Conservation (phyloP, 352 stramenopile species). For the Globisporangium parvum region DNA sequence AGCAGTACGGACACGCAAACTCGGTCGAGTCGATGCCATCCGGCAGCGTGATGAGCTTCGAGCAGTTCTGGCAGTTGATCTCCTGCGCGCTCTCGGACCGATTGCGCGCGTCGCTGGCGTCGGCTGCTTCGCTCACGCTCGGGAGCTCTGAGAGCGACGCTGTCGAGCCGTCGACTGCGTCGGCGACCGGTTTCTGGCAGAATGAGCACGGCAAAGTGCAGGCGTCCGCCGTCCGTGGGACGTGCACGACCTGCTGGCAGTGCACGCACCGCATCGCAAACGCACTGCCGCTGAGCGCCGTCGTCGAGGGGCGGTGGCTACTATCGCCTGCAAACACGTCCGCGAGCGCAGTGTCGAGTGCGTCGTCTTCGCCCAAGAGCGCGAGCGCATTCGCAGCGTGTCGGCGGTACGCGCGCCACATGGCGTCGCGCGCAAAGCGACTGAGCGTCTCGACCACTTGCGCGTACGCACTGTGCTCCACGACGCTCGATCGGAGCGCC, state of each 20-base stretch:
- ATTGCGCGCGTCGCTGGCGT: not conserved
- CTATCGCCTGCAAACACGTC: constrained; percentile 4
- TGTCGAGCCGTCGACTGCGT: constrained; percentile 25
- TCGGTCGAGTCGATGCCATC: constrained; percentile 33
- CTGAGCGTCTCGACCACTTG: constrained; percentile 34
- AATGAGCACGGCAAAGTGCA: constrained; percentile 32
- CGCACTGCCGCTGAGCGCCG: not conserved
- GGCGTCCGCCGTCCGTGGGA: constrained; percentile 23
- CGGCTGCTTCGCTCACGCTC: constrained; percentile 21
- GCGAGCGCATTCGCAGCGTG: constrained; percentile 28
- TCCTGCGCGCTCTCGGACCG: constrained; percentile 11
- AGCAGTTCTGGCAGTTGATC: constrained; percentile 60
- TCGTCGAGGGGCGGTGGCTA: not conserved
- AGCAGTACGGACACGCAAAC: constrained; percentile 65
- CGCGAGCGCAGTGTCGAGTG: constrained; percentile 23
- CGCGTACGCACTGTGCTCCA: constrained; percentile 40
- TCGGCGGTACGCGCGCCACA: constrained; percentile 36
- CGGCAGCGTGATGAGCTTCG: constrained; percentile 40
- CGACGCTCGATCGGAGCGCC: constrained; percentile 27
- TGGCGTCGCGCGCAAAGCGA: constrained; percentile 20
- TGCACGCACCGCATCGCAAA: constrained; percentile 47
- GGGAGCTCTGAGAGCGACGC: constrained; percentile 21
- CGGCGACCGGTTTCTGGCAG: constrained; percentile 36
- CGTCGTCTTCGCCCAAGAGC: constrained; percentile 44
- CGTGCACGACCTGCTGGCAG: constrained; percentile 45